A percentile compares a stretch with the other conserved stretches of the same genome.
These are phyloP conservation scores for Botrytis tulipae DNA, from an alignment of 2,329 filamentous ascomycete species.

Conservation along the genomic window DNA sequence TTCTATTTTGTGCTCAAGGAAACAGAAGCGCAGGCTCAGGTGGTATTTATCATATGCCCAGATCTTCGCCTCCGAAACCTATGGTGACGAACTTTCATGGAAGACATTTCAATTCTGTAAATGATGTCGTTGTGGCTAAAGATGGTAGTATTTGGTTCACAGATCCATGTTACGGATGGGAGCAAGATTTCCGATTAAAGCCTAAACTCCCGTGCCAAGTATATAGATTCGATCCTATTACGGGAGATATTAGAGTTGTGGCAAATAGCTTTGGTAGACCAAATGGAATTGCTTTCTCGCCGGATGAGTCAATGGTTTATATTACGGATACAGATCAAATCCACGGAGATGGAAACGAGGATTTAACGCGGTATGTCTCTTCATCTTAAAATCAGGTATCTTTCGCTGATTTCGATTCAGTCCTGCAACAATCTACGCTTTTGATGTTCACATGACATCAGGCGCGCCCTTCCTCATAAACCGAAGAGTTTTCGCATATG, in stretches of 20 bases:
- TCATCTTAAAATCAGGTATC: constrained; percentile 7
- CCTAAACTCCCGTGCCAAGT: constrained; percentile 57
- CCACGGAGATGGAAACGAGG: constrained; percentile 26
- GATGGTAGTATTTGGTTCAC: constrained; percentile 65
- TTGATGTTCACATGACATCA: constrained; percentile 25
- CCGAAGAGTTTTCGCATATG: constrained; percentile 52
- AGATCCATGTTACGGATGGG: constrained; percentile 58
- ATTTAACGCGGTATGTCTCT: constrained; percentile 23
- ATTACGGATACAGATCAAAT: constrained; percentile 54
- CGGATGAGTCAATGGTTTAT: constrained; percentile 52
- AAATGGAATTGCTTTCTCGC: constrained; percentile 58
- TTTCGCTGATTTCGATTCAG: background rate
- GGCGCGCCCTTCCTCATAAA: constrained; percentile 30
- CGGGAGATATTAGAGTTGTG: constrained; percentile 52
- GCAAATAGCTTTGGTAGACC: constrained; percentile 56
- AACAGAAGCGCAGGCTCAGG: constrained; percentile 14
- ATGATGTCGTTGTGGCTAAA: constrained; percentile 54
- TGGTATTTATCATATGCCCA: constrained; percentile 30
- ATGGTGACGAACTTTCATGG: constrained; percentile 60
- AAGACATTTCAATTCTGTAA: constrained; percentile 57
- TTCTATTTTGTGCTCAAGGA: constrained; percentile 34
- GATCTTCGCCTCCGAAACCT: constrained; percentile 24
- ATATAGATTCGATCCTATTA: constrained; percentile 53
- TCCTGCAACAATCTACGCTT: constrained; percentile 28
- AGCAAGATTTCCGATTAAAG: constrained; percentile 55